These are phyloP conservation scores for Trichomonas gallinae DNA, from an alignment of 208 protist genomes.

Conservation along the genomic window DNA sequence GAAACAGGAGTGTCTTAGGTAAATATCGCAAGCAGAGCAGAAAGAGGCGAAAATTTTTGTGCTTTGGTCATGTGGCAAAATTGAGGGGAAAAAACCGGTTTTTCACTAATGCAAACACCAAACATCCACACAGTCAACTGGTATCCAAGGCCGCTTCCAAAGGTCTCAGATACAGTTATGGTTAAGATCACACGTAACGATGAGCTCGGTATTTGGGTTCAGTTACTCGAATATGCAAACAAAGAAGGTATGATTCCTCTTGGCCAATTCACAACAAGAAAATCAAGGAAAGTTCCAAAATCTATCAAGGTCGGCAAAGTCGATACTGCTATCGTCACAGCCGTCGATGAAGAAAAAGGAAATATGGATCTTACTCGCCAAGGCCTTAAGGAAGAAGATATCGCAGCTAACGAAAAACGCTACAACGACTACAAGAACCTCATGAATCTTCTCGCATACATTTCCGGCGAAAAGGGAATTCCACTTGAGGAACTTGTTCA, in stretches of 20 bases:
- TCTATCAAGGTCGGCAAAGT: neutral
- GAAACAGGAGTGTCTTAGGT: too few species aligned
- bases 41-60: too few species aligned
- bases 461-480: neutral
- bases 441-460: neutral
- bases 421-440: neutral
- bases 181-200: neutral
- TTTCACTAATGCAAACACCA: neutral
- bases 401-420: neutral
- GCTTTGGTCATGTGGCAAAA: too few species aligned
- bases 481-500: neutral
- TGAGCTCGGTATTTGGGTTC: slow-evolving; percentile 6
- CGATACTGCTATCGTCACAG: neutral
- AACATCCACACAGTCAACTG: neutral
- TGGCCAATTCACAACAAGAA: neutral
- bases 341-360: neutral
- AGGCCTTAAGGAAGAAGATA: neutral
- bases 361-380: neutral
- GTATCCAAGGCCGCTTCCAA: neutral
- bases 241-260: slow-evolving; percentile 13
- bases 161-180: neutral
- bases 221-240: neutral
- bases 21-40: too few species aligned
- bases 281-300: neutral
- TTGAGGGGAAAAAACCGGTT: too few species aligned